A percentile compares a stretch with the other conserved stretches of the same genome.
phyloP scores from a whole-genome alignment of 805 yeast genomes.

The Candida nemodendra region DNA sequence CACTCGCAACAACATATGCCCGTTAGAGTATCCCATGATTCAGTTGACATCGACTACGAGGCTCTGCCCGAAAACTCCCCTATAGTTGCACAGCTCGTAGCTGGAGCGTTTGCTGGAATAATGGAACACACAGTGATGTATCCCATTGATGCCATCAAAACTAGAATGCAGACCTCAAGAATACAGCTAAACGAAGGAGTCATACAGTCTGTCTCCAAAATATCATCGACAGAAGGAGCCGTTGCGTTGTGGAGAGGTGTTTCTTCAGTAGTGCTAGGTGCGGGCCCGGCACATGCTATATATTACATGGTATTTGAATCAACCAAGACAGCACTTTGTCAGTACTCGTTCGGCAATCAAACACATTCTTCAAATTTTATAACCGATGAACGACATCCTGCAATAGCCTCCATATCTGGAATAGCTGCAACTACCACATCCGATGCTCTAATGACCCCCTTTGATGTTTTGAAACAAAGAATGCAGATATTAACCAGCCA shows the following conservation, averaged over 20 bases:
- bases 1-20: constrained; percentile 3
- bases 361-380: constrained; percentile 36
- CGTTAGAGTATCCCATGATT: constrained; percentile 20
- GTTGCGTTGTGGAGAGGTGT: constrained; percentile 91
- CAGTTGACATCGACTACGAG: constrained; percentile 76
- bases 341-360: constrained; percentile 26
- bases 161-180: constrained; percentile 77
- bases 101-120: constrained; percentile 99
- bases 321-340: constrained; percentile 57
- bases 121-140: constrained; percentile 98
- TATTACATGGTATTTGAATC: constrained; percentile 93
- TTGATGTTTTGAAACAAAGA: constrained; percentile 91
- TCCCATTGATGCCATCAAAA: constrained; percentile 94
- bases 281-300: constrained; percentile 99
- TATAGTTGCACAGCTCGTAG: constrained; percentile 73
- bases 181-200: constrained; percentile 41
- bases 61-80: constrained; percentile 87
- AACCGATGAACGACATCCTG: constrained; percentile 70
- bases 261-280: constrained; percentile 87
- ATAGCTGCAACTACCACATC: constrained; percentile 89
- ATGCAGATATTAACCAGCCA: constrained; percentile 58
- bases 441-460: constrained; percentile 97
- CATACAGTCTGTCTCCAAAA: constrained; percentile 65
- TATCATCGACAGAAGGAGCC: constrained; percentile 87
- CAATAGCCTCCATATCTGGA: constrained; percentile 85